Conservation (phyloP, 352 stramenopile species). For the Thalassiosira mediterranea region DNA sequence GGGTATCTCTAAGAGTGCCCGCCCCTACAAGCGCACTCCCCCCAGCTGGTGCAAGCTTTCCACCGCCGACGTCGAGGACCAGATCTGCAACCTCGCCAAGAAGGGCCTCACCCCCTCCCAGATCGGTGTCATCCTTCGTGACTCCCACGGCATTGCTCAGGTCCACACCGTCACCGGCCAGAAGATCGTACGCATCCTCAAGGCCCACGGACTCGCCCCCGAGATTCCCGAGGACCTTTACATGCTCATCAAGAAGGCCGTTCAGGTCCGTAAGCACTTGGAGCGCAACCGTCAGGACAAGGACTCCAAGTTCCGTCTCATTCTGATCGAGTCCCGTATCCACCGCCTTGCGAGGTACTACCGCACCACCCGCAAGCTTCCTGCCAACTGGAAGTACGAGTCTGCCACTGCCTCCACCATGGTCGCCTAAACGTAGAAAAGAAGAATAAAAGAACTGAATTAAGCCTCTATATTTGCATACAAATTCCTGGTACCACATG, state of each 20-base stretch:
- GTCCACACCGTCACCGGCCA: slow-evolving; percentile 97
- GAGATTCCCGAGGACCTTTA: slow-evolving; percentile 99
- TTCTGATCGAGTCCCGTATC: slow-evolving; percentile 99
- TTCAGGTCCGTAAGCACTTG: slow-evolving; percentile 99
- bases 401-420: slow-evolving; percentile 97
- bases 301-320: slow-evolving; percentile 99
- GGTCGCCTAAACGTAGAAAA: slow-evolving; percentile 91
- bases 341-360: slow-evolving; percentile 98
- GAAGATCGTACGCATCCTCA: slow-evolving; percentile 99
- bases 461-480: too few relatives aligned
- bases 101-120: slow-evolving; percentile 96
- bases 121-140: slow-evolving; percentile 99
- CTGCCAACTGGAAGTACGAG: slow-evolving; percentile 99
- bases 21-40: slow-evolving; percentile 98
- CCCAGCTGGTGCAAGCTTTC: slow-evolving; percentile 98
- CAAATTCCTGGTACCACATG: too few relatives aligned
- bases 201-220: slow-evolving; percentile 98
- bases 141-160: slow-evolving; percentile 99
- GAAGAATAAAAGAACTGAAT: too few relatives aligned
- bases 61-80: slow-evolving; percentile 95
- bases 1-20: slow-evolving; percentile 99
- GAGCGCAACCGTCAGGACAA: slow-evolving; percentile 99
- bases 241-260: slow-evolving; percentile 99
- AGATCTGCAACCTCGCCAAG: slow-evolving; percentile 99
- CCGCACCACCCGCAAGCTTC: slow-evolving; percentile 98